Percentiles rank a stretch among this genome's conserved stretches.
Evolutionary conservation across 345 rosid genomes (phyloP).

Genomic region (Aegle marmelos): DNA sequence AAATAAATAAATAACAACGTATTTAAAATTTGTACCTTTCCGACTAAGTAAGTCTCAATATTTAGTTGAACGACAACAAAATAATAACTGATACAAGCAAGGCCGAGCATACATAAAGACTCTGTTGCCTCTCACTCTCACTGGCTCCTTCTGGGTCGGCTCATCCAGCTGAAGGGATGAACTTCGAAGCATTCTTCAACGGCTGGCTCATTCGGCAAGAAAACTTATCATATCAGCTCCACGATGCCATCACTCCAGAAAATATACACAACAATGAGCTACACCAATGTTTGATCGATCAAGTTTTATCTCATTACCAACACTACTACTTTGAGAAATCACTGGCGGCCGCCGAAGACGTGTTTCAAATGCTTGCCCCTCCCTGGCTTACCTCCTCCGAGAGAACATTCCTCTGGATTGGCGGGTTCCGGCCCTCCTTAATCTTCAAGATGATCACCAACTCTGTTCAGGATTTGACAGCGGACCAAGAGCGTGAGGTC

Average conservation of each 20-base stretch:
- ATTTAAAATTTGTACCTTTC: not conserved
- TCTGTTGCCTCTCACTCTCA: no score
- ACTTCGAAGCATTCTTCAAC: slow-evolving; percentile 27
- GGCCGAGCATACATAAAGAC: no score
- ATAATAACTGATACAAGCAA: not conserved
- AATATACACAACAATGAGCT: not conserved
- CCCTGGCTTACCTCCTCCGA: slow-evolving; percentile 45
- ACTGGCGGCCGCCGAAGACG: slow-evolving; percentile 13
- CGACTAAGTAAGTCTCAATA: not conserved
- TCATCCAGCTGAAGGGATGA: not conserved
- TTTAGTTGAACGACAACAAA: not conserved
- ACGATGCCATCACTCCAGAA: not conserved
- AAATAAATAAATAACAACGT: not conserved
- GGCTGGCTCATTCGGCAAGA: slow-evolving; percentile 31
- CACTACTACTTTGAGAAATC: slow-evolving; percentile 30
- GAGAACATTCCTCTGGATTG: slow-evolving; percentile 34
- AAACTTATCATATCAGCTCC: slow-evolving; percentile 22
- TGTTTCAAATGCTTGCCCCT: slow-evolving; percentile 31
- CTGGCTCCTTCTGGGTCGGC: no score
- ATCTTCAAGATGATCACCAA: slow-evolving; percentile 25
- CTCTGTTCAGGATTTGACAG: slow-evolving; percentile 18
- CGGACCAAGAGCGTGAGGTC: slow-evolving; percentile 23
- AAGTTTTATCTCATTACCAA: slow-evolving; percentile 28
- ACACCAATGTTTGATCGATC: slow-evolving; percentile 14
- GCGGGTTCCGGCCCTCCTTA: slow-evolving; percentile 37